phyloP scores from a whole-genome alignment of 2,329 filamentous ascomycete species.

The Ascochyta pisi region DNA sequence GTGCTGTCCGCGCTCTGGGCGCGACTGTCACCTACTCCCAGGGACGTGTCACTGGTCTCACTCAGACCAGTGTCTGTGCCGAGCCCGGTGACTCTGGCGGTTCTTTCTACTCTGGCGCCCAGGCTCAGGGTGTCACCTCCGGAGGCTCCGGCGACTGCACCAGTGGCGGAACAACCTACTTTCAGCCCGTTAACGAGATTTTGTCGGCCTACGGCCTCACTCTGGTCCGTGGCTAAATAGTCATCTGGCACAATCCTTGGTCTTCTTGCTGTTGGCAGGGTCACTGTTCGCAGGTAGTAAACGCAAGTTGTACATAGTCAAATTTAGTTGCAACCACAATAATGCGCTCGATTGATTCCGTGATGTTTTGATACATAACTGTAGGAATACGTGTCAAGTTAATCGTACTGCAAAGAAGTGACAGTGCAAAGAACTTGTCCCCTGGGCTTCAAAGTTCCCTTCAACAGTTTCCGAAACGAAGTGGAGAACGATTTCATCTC shows the following conservation, averaged over 20 bases:
- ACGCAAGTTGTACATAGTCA: too few species aligned
- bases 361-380: too few species aligned
- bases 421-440: too few species aligned
- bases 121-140: slow-evolving; percentile 54
- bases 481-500: too few species aligned
- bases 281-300: too few species aligned
- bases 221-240: slow-evolving; percentile 29
- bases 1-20: slow-evolving; percentile 45
- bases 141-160: slow-evolving; percentile 52
- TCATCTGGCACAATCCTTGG: neutral
- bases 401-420: too few species aligned
- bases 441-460: too few species aligned
- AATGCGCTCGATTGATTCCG: too few species aligned
- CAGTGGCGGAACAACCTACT: slow-evolving; percentile 50
- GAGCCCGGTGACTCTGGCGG: slow-evolving; percentile 54
- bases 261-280: too few species aligned
- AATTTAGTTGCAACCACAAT: too few species aligned
- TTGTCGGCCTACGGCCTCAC: slow-evolving; percentile 49
- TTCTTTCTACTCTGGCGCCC: slow-evolving; percentile 50
- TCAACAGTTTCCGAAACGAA: too few species aligned
- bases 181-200: slow-evolving; percentile 54
- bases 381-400: too few species aligned
- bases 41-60: slow-evolving; percentile 51
- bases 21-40: slow-evolving; percentile 51
- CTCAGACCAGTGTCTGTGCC: slow-evolving; percentile 51